Base-by-base conservation (phyloP, 305 asterid genomes). In the Fraxinus sp. region DNA sequence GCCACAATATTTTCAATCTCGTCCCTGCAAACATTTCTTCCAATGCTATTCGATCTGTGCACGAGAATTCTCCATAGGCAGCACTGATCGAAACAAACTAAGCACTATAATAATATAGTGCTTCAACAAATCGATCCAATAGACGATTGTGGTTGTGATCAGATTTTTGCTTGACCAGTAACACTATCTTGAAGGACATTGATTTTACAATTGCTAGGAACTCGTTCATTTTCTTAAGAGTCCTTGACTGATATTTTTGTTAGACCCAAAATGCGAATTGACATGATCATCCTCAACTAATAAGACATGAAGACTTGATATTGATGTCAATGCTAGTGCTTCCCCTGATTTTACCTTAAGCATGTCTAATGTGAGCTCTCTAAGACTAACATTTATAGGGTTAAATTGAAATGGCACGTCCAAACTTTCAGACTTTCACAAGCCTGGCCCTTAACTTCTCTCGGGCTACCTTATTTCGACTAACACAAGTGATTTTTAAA, bases 1-100 rank as follows among this genome's bases (percentile, higher is more conserved):
- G 87, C 90, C 66, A 92, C 91, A 30, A 92, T 83, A 80, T 88
- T 86, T 84, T 89, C 93, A n/a, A 92, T 90, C 81, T 91, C 96
- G 32, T 79, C 83, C 59, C 8, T 92, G 3, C 96, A 18, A 91
- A 82, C 89, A 87, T 91, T 28, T 85, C 90, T 20, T 92, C 94
- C 24, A 91, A 20, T 0, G 55, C 33, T 0, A 79, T 64, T 5
- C 91, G 85, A 32, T 90, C 89, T 62, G 84, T 20, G 57, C 86
- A 80, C 4, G 88, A 83, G 14, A 79, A 33, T 41, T 85, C 86
- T 7, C 83, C 85, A 7, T 82, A 87, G 3, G 87, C 79, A 16
- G 81, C 77, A 59, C 86, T 89, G 0, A 90, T 84, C 1, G 85
- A 81, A 49, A 91, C 91, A 37, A 91, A 92, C 18, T 87, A 5